These are phyloP conservation scores for Adansonia gregorii DNA, from an alignment of 441 rosid species.

Conservation along the genomic window DNA sequence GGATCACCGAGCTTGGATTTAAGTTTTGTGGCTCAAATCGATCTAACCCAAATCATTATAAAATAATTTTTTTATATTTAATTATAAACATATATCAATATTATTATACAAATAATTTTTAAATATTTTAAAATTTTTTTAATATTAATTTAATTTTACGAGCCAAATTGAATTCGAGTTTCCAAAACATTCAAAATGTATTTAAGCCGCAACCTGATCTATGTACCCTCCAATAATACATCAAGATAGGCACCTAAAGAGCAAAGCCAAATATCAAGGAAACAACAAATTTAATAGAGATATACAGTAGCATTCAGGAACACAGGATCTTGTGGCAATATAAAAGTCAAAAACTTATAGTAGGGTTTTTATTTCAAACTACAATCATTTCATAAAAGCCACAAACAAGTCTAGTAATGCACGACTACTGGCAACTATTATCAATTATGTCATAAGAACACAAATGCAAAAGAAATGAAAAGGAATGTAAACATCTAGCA, in stretches of 20 bases:
- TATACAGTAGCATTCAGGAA: neutral
- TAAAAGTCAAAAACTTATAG: neutral
- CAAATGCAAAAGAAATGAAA: neutral
- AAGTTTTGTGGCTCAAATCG: no score
- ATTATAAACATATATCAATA: no score
- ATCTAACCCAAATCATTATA: no score
- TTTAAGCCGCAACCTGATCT: no score
- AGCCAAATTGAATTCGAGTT: no score
- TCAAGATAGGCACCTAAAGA: neutral
- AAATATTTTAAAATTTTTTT: no score
- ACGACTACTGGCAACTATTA: neutral
- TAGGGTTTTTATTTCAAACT: neutral
- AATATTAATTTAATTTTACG: no score
- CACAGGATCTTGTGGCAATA: neutral
- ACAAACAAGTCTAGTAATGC: neutral
- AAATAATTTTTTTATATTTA: no score
- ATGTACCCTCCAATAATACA: neutral
- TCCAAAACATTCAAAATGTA: no score
- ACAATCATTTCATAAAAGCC: neutral
- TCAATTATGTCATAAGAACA: slow-evolving; percentile 28
- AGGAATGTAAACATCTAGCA: neutral
- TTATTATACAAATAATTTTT: no score
- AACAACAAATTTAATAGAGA: neutral
- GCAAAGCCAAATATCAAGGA: neutral
- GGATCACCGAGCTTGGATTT: no score